These are phyloP conservation scores for Fraxinus velutina DNA, from an alignment of 305 asterid genomes.

Conservation along the genomic window DNA sequence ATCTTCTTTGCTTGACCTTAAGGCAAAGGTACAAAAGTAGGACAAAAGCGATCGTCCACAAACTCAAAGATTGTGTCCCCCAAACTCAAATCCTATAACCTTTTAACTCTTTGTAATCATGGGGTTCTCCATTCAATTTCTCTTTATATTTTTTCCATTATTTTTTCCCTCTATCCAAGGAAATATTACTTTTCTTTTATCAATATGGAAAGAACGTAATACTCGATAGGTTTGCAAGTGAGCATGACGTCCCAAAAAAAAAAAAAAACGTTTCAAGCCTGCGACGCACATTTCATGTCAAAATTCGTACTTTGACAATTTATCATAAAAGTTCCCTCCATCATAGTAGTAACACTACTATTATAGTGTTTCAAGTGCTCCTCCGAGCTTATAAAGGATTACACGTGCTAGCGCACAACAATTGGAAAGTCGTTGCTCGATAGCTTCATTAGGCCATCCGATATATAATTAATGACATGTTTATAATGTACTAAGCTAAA, in stretches of 20 bases:
- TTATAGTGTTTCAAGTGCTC: not conserved
- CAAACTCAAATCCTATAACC: not conserved
- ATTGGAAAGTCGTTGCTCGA: not conserved
- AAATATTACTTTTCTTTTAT: not conserved
- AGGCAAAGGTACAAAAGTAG: not conserved
- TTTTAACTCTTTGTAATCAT: not conserved
- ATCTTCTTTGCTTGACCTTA: not conserved
- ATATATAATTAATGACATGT: not conserved
- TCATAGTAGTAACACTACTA: too few relatives aligned
- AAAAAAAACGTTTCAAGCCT: not conserved
- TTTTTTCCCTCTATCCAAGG: not conserved
- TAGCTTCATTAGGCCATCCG: not conserved
- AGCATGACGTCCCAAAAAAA: not conserved
- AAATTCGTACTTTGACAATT: not conserved
- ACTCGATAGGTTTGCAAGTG: not conserved
- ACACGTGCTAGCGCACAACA: too few relatives aligned
- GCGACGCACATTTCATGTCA: not conserved
- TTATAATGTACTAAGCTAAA: too few relatives aligned
- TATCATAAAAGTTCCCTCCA: not conserved
- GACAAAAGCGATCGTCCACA: not conserved
- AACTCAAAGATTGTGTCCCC: not conserved
- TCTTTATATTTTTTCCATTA: not conserved
- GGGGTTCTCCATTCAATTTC: not conserved
- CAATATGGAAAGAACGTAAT: not conserved
- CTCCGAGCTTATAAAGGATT: too few relatives aligned